Percentiles rank a stretch among this genome's conserved stretches.
These are phyloP conservation scores for Gossypium aridum DNA, from an alignment of 441 rosid species.

Conservation along the genomic window DNA sequence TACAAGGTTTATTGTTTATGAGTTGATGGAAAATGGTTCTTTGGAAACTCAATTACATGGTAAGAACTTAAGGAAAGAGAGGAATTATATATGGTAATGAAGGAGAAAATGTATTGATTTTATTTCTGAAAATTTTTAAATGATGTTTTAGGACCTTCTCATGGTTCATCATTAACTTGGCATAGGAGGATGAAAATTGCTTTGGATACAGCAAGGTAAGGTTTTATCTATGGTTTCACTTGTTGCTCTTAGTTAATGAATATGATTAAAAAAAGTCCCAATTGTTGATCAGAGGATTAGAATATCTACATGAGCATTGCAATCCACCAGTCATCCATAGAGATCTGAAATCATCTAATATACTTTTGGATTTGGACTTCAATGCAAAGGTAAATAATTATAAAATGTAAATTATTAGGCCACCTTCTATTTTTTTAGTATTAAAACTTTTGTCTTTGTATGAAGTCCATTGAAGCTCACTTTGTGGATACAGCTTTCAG, in stretches of 20 bases:
- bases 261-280: conserved; percentile 3
- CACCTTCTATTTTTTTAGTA: not conserved
- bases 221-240: conserved; percentile 3
- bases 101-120: not conserved
- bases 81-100: no score
- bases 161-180: conserved; percentile 74
- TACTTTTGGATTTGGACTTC: conserved; percentile 73
- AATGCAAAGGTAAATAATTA: conserved; percentile 69
- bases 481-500: conserved; percentile 59
- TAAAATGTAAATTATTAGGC: not conserved
- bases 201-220: conserved; percentile 78
- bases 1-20: conserved; percentile 62
- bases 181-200: conserved; percentile 84
- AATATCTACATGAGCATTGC: conserved; percentile 86
- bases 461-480: not conserved
- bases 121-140: not conserved
- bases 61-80: conserved; percentile 19
- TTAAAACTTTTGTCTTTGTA: not conserved
- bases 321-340: conserved; percentile 89
- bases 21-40: conserved; percentile 83
- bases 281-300: conserved; percentile 66
- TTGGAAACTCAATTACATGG: conserved; percentile 87
- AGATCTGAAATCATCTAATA: conserved; percentile 94
- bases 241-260: not conserved
- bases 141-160: conserved; percentile 51